Percentiles rank a stretch among this genome's conserved stretches.
phyloP scores from a whole-genome alignment of 495 filamentous ascomycete genomes.

The Neurospora africana region DNA sequence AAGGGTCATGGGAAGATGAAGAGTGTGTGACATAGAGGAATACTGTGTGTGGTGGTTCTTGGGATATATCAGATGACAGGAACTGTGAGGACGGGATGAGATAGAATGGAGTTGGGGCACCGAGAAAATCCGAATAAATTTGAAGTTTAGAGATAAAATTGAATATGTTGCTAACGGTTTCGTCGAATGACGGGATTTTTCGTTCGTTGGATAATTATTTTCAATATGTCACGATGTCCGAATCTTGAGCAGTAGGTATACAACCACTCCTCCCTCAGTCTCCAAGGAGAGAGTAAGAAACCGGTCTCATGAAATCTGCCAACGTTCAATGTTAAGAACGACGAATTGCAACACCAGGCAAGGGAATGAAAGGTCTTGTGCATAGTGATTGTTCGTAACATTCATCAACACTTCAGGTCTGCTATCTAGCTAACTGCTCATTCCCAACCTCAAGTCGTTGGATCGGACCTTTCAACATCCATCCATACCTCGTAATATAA shows the following conservation, averaged over 20 bases:
- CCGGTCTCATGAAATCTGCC: background rate
- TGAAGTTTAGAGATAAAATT: background rate
- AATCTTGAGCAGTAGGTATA: too few relatives aligned
- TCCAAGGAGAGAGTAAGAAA: background rate
- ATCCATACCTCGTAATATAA: background rate
- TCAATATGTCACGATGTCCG: too few relatives aligned
- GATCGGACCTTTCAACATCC: background rate
- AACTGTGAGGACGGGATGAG: background rate
- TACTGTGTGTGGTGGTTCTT: too few relatives aligned
- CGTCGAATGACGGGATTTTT: too few relatives aligned
- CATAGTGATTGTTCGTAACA: background rate
- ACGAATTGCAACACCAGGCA: background rate
- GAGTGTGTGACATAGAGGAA: too few relatives aligned
- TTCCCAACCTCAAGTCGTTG: background rate
- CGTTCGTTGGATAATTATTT: too few relatives aligned
- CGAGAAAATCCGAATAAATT: background rate
- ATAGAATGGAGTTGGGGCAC: background rate
- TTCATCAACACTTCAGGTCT: background rate
- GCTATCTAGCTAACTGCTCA: background rate
- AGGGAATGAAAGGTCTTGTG: background rate
- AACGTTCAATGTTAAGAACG: background rate
- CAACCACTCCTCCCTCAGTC: background rate
- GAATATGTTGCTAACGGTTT: background rate
- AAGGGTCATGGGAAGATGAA: too few relatives aligned
- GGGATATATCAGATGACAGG: background rate